Evolutionary conservation across 208 protist species (phyloP).

Genomic region (Strigomonas culicis): DNA sequence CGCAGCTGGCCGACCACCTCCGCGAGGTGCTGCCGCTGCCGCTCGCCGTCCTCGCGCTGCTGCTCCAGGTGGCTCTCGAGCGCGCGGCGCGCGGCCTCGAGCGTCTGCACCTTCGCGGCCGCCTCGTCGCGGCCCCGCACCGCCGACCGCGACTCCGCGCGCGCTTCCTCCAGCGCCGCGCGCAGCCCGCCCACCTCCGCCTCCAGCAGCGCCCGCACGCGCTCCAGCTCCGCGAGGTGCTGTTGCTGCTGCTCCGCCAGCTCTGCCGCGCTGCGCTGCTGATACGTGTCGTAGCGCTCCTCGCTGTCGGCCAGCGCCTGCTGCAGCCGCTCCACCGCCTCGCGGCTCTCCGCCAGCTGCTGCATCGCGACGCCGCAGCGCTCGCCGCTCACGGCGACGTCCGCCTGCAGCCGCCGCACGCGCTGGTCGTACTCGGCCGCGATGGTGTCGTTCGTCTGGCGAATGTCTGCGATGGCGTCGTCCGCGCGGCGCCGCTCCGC

Average conservation of each 20-base stretch:
- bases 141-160: slow-evolving; percentile 21
- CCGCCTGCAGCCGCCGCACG: slow-evolving; percentile 33
- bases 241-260: slow-evolving; percentile 17
- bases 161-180: slow-evolving; percentile 33
- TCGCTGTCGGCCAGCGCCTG: slow-evolving; percentile 7
- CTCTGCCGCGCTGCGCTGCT: slow-evolving; percentile 17
- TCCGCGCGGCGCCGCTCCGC: slow-evolving; percentile 21
- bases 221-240: slow-evolving; percentile 27
- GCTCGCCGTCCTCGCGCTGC: slow-evolving; percentile 21
- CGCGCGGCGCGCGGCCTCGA: slow-evolving; percentile 18
- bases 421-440: slow-evolving; percentile 42
- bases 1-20: slow-evolving; percentile 24
- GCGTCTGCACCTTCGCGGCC: slow-evolving; percentile 26
- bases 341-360: slow-evolving; percentile 24
- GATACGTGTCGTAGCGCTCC: slow-evolving; percentile 12
- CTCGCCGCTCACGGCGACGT: slow-evolving; percentile 22
- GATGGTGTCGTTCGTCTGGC: slow-evolving; percentile 23
- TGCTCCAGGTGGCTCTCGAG: slow-evolving; percentile 27
- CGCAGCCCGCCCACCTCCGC: slow-evolving; percentile 37
- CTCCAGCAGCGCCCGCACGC: slow-evolving; percentile 38
- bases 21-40: slow-evolving; percentile 22
- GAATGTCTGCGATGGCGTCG: slow-evolving; percentile 19
- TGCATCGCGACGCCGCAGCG: slow-evolving; percentile 18
- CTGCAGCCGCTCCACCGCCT: slow-evolving; percentile 17
- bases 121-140: slow-evolving; percentile 40